phyloP scores from a whole-genome alignment of 345 rosid genomes.

The Barbarea vulgaris region DNA sequence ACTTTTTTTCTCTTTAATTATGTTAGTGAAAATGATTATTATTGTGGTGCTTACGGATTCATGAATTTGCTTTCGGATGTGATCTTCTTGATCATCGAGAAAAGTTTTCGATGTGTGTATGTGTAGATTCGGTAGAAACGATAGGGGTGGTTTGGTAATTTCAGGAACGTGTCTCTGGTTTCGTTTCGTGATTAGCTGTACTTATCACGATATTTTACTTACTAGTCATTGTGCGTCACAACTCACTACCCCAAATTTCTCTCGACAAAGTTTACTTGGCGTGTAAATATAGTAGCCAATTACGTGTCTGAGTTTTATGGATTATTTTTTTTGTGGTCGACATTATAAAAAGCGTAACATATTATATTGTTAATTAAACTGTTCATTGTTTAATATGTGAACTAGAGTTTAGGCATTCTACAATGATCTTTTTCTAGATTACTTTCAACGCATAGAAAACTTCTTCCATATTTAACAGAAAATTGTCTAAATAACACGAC shows the following conservation, averaged over 20 bases:
- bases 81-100: conserved; percentile 16
- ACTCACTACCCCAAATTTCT: conserved; percentile 20
- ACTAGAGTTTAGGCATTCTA: neutral
- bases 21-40: conserved; percentile 34
- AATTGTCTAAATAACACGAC: neutral
- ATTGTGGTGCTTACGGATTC: conserved; percentile 34
- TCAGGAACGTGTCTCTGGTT: conserved; percentile 6
- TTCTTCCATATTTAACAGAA: neutral
- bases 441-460: neutral
- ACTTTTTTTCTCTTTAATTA: conserved; percentile 11
- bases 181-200: conserved; percentile 31
- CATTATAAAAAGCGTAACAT: neutral
- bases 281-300: conserved; percentile 12
- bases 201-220: conserved; percentile 16
- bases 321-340: neutral
- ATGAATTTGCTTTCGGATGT: conserved; percentile 29
- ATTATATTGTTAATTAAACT: neutral
- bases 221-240: conserved; percentile 31
- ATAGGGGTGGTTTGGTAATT: conserved; percentile 34
- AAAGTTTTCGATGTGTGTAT: conserved; percentile 13
- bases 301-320: conserved; percentile 25
- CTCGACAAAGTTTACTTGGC: conserved; percentile 30
- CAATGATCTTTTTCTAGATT: neutral
- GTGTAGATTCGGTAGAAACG: conserved; percentile 22
- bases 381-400: neutral